phyloP scores from a whole-genome alignment of 2,329 filamentous ascomycete genomes.

The Botryotinia calthae region DNA sequence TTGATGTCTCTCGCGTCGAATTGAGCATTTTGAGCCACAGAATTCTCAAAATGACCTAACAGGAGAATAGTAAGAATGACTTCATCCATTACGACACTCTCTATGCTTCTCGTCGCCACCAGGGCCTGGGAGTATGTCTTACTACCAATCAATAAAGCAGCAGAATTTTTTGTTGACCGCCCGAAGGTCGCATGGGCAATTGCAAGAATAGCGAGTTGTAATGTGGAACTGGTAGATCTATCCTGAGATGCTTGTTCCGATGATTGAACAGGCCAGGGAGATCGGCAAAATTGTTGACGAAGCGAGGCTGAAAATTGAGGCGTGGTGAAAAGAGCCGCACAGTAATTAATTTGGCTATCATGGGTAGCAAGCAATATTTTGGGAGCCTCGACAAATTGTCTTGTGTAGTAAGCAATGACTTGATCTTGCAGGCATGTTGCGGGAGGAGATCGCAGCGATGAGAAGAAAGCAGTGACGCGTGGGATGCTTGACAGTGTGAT shows the following conservation, averaged over 20 bases:
- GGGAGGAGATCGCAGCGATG: not conserved
- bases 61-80: not conserved
- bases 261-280: not conserved
- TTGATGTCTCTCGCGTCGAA: not conserved
- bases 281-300: not conserved
- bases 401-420: not conserved
- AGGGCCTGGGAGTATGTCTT: not conserved
- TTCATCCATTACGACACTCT: not conserved
- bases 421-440: not conserved
- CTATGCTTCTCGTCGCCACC: not conserved
- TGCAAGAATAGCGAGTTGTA: not conserved
- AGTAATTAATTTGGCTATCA: not conserved
- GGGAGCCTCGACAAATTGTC: not conserved
- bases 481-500: not conserved
- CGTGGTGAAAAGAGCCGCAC: not conserved
- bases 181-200: not conserved
- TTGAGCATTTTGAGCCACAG: not conserved
- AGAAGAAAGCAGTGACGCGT: not conserved
- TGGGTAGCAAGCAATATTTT: not conserved
- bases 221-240: not conserved
- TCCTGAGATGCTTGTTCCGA: not conserved
- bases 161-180: not conserved
- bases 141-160: not conserved
- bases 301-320: not conserved
- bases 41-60: not conserved